Percentiles rank a stretch among this genome's conserved stretches.
Evolutionary conservation across 768 basidiomycete species (phyloP).

Genomic region (Boletus patriciae): DNA sequence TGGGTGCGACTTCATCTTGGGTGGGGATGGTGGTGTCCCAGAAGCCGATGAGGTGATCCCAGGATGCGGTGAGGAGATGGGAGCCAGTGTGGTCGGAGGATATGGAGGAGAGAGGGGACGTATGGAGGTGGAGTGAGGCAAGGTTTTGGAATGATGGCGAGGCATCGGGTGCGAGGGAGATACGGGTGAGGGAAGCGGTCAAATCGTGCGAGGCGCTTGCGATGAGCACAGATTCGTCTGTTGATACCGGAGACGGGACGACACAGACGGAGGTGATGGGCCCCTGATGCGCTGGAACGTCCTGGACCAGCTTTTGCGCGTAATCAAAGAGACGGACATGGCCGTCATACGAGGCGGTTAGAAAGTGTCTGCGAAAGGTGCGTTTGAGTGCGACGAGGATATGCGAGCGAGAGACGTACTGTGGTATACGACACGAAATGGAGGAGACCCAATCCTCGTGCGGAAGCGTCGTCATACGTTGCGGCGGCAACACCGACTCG

Average conservation of each 20-base stretch:
- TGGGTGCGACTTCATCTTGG: conserved; percentile 55
- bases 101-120: conserved; percentile 74
- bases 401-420: conserved; percentile 8
- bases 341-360: conserved; percentile 83
- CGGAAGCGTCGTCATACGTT: conserved; percentile 73
- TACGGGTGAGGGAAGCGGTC: conserved; percentile 56
- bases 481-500: conserved; percentile 83
- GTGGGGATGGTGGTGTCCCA: conserved; percentile 69
- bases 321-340: conserved; percentile 72
- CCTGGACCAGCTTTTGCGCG: conserved; percentile 55
- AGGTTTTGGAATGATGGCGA: conserved; percentile 29
- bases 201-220: conserved; percentile 81
- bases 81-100: conserved; percentile 52
- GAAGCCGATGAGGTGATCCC: conserved; percentile 84
- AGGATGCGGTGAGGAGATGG: conserved; percentile 77
- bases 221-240: conserved; percentile 41
- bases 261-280: conserved; percentile 67
- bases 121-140: conserved; percentile 79
- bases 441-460: conserved; percentile 87
- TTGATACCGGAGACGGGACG: conserved; percentile 39
- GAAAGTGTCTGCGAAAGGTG: conserved; percentile 50
- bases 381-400: neutral
- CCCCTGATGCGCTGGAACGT: conserved; percentile 54
- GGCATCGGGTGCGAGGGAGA: conserved; percentile 11
- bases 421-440: conserved; percentile 26